Percentiles rank a stretch among this genome's conserved stretches.
Conservation (phyloP, 345 rosid species). For the Populus alba region DNA sequence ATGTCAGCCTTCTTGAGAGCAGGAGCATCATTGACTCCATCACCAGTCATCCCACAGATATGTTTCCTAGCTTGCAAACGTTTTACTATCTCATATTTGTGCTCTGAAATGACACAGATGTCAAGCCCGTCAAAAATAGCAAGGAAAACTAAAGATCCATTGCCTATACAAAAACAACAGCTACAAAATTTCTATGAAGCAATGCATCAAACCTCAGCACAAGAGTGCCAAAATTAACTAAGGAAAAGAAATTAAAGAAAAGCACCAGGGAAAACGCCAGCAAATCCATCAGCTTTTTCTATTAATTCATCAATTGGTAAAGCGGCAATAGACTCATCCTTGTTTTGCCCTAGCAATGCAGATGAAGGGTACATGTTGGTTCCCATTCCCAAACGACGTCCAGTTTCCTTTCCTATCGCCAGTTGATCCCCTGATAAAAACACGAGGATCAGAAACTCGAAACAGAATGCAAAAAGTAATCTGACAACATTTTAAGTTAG, state of each 20-base stretch:
- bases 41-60: slow-evolving; percentile 99
- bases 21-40: slow-evolving; percentile 99
- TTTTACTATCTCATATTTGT: slow-evolving; percentile 96
- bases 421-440: slow-evolving; percentile 79
- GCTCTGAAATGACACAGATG: slow-evolving; percentile 52
- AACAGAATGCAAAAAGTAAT: not conserved
- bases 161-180: not conserved
- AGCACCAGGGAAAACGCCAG: slow-evolving; percentile 98
- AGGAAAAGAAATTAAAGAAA: not conserved
- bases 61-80: slow-evolving; percentile 95
- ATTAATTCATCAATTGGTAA: slow-evolving; percentile 95
- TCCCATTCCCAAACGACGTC: slow-evolving; percentile 98
- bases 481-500: not conserved
- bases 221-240: not conserved
- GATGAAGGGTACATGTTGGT: slow-evolving; percentile 99
- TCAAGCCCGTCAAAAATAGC: not conserved
- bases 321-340: slow-evolving; percentile 87
- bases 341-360: slow-evolving; percentile 87
- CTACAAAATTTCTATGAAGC: not conserved
- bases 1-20: slow-evolving; percentile 99
- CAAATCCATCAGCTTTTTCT: slow-evolving; percentile 99
- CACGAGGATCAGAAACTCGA: slow-evolving; percentile 16
- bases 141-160: not conserved
- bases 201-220: slow-evolving; percentile 1
- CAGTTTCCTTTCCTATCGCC: slow-evolving; percentile 97